Conservation (phyloP, 1,139 yeast genomes). For the Suhomyces atakaporum region DNA sequence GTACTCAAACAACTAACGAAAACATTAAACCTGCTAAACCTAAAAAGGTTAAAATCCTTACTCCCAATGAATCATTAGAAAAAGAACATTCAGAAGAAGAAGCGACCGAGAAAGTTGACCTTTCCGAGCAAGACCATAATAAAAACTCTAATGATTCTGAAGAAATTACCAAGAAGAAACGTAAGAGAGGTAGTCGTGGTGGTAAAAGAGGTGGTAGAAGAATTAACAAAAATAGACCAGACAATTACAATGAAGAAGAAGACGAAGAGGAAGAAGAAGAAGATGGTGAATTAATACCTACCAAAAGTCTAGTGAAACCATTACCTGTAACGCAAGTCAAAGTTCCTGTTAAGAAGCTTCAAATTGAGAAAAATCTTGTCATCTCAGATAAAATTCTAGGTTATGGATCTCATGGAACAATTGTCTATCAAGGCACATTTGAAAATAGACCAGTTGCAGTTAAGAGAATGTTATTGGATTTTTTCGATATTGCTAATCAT, state of each 20-base stretch:
- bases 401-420: slow-evolving; percentile 96
- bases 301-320: slow-evolving; percentile 33
- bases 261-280: slow-evolving; percentile 17
- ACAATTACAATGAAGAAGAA: slow-evolving; percentile 16
- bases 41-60: slow-evolving; percentile 35
- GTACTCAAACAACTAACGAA: slow-evolving; percentile 3
- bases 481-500: slow-evolving; percentile 93
- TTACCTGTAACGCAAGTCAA: slow-evolving; percentile 17
- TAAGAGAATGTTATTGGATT: slow-evolving; percentile 88
- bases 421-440: slow-evolving; percentile 86
- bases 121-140: slow-evolving; percentile 6
- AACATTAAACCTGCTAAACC: slow-evolving; percentile 4
- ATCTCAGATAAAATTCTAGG: slow-evolving; percentile 80
- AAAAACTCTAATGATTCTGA: slow-evolving; percentile 10
- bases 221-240: slow-evolving; percentile 49
- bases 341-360: slow-evolving; percentile 34
- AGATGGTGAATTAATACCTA: slow-evolving; percentile 24
- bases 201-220: slow-evolving; percentile 59
- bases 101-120: slow-evolving; percentile 10
- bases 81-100: slow-evolving; percentile 16
- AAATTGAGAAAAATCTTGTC: slow-evolving; percentile 54
- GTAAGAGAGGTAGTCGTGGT: slow-evolving; percentile 88
- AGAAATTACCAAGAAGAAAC: slow-evolving; percentile 32
- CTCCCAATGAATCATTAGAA: slow-evolving; percentile 25
- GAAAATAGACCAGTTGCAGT: slow-evolving; percentile 95